Conservation (phyloP, 306 rosid genomes). For the Lupinus albus region DNA sequence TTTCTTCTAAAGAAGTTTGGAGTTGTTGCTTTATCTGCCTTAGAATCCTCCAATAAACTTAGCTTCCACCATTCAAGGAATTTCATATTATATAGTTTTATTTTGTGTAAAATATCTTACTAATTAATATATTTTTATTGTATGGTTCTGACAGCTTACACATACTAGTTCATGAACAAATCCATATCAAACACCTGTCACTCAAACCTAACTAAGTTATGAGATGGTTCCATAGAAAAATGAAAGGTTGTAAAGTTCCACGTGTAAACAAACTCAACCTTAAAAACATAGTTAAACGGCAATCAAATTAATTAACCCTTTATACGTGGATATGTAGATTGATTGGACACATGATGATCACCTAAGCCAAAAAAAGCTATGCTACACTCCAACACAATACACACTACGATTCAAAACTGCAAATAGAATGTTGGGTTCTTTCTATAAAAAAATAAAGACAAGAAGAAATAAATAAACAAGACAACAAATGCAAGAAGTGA, state of each 20-base stretch:
- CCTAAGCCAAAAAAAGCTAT: background rate
- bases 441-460: too few species aligned
- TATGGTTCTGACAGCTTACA: slow-evolving; percentile 34
- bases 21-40: slow-evolving; percentile 30
- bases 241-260: slow-evolving; percentile 33
- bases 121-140: background rate
- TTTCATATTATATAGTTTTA: slow-evolving; percentile 20
- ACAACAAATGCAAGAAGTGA: background rate
- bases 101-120: background rate
- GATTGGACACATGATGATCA: background rate
- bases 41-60: slow-evolving; percentile 40
- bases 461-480: too few species aligned
- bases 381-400: background rate
- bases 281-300: background rate
- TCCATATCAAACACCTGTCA: slow-evolving; percentile 60
- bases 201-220: slow-evolving; percentile 38
- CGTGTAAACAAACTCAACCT: slow-evolving; percentile 41
- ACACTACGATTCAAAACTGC: too few species aligned
- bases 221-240: slow-evolving; percentile 28
- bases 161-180: slow-evolving; percentile 36
- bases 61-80: background rate
- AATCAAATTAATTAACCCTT: slow-evolving; percentile 28
- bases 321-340: background rate
- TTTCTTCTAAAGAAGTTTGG: slow-evolving; percentile 33
- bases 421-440: too few species aligned